Evolutionary conservation across 2,329 filamentous ascomycete genomes (phyloP).

Genomic region (Plectosphaerella sp.): DNA sequence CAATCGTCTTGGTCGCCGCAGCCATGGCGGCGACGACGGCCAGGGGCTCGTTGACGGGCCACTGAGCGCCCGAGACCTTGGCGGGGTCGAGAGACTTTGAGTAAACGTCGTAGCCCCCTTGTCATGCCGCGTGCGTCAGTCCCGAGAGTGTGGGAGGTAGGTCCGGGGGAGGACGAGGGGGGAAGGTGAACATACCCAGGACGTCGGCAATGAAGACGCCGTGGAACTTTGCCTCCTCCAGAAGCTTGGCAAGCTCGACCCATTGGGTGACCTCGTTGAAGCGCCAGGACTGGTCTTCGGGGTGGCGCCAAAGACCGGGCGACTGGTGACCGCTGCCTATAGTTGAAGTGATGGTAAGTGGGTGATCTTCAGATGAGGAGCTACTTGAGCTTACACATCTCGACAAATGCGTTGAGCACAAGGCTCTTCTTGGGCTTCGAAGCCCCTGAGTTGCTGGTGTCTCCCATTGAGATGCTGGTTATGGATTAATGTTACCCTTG

Average conservation of each 20-base stretch:
- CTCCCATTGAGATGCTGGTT: background rate
- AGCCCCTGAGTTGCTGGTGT: background rate
- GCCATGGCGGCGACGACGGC: constrained; percentile 65
- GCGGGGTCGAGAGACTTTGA: constrained; percentile 56
- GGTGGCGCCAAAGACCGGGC: constrained; percentile 53
- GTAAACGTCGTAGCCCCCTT: constrained; percentile 67
- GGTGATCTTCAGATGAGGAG: background rate
- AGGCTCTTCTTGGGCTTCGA: constrained; percentile 27
- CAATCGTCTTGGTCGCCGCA: constrained; percentile 62
- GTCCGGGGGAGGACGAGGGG: background rate
- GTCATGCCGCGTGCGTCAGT: background rate
- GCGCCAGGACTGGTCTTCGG: constrained; percentile 55
- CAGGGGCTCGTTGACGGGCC: constrained; percentile 67
- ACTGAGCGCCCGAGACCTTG: constrained; percentile 60
- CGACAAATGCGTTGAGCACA: constrained; percentile 39
- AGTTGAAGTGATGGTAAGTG: background rate
- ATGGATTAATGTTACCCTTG: background rate
- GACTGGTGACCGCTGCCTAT: constrained; percentile 40
- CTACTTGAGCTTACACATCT: constrained; percentile 24
- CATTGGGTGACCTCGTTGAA: constrained; percentile 60
- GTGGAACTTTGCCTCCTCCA: constrained; percentile 60
- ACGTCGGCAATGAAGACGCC: constrained; percentile 66
- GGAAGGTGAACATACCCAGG: constrained; percentile 32
- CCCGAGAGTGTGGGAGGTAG: background rate
- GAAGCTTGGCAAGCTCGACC: constrained; percentile 53